phyloP scores from a whole-genome alignment of 805 yeast genomes.

The Suhomyces kilbournensis region DNA sequence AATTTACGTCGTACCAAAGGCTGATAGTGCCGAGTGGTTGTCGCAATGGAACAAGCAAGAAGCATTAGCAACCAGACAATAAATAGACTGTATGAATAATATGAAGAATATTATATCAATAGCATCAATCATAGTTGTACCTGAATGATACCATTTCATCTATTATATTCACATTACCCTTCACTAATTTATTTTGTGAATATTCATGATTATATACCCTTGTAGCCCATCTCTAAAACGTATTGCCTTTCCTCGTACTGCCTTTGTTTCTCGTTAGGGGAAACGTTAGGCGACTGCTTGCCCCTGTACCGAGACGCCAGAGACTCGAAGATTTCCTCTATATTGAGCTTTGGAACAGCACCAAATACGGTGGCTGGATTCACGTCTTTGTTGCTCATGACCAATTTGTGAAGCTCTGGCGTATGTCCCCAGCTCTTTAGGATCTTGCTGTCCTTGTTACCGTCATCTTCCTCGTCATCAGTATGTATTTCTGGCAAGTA shows the following conservation, averaged over 20 bases:
- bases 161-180: too few relatives aligned
- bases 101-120: not conserved
- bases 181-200: too few relatives aligned
- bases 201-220: not conserved
- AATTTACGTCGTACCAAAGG: conserved; percentile 76
- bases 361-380: conserved; percentile 76
- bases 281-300: conserved; percentile 44
- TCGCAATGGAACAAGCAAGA: conserved; percentile 58
- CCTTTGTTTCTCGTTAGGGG: conserved; percentile 40
- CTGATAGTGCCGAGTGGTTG: conserved; percentile 63
- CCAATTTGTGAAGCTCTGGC: conserved; percentile 29
- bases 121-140: not conserved
- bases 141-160: not conserved
- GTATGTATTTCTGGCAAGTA: conserved; percentile 40
- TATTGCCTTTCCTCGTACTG: conserved; percentile 47
- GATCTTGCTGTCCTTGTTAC: conserved; percentile 14
- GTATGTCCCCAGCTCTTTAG: conserved; percentile 41
- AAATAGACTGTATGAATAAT: not conserved
- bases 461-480: conserved; percentile 35
- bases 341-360: conserved; percentile 62
- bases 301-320: conserved; percentile 51
- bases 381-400: conserved; percentile 32
- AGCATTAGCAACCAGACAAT: conserved; percentile 47
- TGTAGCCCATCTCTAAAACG: conserved; percentile 45
- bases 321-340: conserved; percentile 64